Conservation (phyloP, 495 filamentous ascomycete species). For the Monascus purpureus region DNA sequence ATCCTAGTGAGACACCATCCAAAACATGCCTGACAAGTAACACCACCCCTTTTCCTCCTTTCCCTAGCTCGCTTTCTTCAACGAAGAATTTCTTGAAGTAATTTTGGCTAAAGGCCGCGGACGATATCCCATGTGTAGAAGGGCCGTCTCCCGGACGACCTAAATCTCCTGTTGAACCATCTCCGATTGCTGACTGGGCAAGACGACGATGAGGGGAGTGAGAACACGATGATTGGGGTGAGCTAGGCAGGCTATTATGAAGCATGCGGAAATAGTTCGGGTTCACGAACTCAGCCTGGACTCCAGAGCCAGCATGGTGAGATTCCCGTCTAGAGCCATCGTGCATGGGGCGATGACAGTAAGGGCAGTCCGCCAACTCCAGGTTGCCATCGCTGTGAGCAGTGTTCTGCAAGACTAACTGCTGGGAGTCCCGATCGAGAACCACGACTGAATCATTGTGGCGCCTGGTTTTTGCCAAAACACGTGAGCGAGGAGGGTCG, state of each 20-base stretch:
- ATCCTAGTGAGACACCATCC: slow-evolving; percentile 70
- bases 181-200: slow-evolving; percentile 30
- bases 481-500: slow-evolving; percentile 1
- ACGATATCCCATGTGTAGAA: slow-evolving; percentile 54
- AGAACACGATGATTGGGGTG: slow-evolving; percentile 31
- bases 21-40: slow-evolving; percentile 81
- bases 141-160: slow-evolving; percentile 40
- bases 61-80: slow-evolving; percentile 70
- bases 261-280: slow-evolving; percentile 93
- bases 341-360: slow-evolving; percentile 70
- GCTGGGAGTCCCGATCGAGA: slow-evolving; percentile 70
- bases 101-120: slow-evolving; percentile 72
- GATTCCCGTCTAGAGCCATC: slow-evolving; percentile 28
- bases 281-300: slow-evolving; percentile 59
- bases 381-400: slow-evolving; percentile 24
- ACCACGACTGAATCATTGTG: slow-evolving; percentile 87
- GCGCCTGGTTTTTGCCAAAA: slow-evolving; percentile 41
- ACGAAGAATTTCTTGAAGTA: slow-evolving; percentile 91
- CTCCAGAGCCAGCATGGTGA: slow-evolving; percentile 16
- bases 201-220: slow-evolving; percentile 40
- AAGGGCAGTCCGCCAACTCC: slow-evolving; percentile 60
- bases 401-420: slow-evolving; percentile 63
- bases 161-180: slow-evolving; percentile 17
- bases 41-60: slow-evolving; percentile 89
- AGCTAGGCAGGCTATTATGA: slow-evolving; percentile 42